Conservation (phyloP, 2,329 filamentous ascomycete genomes). For the Aspergillus nomiae region DNA sequence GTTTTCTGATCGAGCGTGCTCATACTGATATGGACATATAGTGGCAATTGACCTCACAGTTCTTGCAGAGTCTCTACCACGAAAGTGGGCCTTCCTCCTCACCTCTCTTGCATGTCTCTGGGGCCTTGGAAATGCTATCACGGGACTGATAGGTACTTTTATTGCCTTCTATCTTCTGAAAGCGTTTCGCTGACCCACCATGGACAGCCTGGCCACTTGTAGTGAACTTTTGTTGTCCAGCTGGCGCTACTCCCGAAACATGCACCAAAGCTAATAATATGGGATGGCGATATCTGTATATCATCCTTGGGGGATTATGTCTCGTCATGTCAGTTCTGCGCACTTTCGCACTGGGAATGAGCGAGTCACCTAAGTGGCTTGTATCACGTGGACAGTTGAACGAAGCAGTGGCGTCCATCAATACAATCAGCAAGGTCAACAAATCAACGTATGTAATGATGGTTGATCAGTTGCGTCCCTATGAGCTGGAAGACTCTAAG, state of each 20-base stretch:
- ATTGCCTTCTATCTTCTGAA: neutral
- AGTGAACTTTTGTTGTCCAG: neutral
- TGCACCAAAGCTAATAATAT: neutral
- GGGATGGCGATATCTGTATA: neutral
- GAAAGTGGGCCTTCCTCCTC: neutral
- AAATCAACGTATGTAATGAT: conserved; percentile 56
- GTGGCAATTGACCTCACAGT: neutral
- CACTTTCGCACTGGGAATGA: neutral
- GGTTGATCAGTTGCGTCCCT: conserved; percentile 33
- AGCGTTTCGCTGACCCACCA: neutral
- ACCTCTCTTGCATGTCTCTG: neutral
- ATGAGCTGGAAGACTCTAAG: neutral
- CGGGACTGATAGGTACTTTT: conserved; percentile 47
- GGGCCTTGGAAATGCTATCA: conserved; percentile 48
- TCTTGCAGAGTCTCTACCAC: neutral
- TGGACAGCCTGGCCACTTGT: neutral
- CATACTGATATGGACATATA: neutral
- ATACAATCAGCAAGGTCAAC: conserved; percentile 55
- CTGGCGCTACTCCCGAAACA: neutral
- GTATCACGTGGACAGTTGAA: conserved; percentile 56
- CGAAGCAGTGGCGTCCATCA: conserved; percentile 53
- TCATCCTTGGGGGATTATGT: neutral
- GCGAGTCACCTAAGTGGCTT: conserved; percentile 47
- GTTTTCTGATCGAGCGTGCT: neutral
- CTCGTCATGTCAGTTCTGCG: neutral